Conservation (phyloP, 495 filamentous ascomycete genomes). For the Xylaria sp. region DNA sequence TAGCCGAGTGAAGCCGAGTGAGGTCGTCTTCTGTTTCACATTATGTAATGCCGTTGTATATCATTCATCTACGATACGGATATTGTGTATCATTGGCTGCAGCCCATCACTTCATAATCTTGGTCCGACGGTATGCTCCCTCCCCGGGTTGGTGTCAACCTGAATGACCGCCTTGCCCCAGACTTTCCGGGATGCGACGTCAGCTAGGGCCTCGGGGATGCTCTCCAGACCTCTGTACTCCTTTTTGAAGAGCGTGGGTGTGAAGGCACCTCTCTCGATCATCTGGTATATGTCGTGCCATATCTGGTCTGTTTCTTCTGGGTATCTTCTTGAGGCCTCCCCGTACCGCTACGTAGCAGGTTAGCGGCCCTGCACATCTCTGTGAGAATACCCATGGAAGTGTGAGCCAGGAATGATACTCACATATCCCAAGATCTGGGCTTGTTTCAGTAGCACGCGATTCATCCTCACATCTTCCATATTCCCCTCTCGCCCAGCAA, state of each 20-base stretch:
- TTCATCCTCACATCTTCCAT: background rate
- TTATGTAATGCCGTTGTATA: background rate
- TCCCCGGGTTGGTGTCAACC: background rate
- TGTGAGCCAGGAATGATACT: background rate
- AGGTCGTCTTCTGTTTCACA: background rate
- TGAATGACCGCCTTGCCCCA: background rate
- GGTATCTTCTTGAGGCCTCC: background rate
- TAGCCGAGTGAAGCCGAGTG: background rate
- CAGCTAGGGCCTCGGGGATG: background rate
- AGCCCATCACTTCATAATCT: background rate
- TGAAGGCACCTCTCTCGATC: background rate
- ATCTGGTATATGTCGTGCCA: background rate
- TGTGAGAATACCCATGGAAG: no score
- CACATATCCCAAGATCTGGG: background rate
- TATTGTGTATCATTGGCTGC: background rate
- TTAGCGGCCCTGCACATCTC: background rate
- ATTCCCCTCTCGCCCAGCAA: background rate
- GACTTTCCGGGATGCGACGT: background rate
- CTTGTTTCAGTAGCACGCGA: background rate
- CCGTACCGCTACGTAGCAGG: background rate
- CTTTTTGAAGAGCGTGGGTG: background rate
- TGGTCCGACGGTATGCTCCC: background rate
- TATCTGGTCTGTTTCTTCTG: background rate
- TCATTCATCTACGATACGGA: background rate
- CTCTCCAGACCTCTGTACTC: background rate